Evolutionary conservation across 192 early-diverging fungal species (phyloP).

Genomic region (Backusella circina): DNA sequence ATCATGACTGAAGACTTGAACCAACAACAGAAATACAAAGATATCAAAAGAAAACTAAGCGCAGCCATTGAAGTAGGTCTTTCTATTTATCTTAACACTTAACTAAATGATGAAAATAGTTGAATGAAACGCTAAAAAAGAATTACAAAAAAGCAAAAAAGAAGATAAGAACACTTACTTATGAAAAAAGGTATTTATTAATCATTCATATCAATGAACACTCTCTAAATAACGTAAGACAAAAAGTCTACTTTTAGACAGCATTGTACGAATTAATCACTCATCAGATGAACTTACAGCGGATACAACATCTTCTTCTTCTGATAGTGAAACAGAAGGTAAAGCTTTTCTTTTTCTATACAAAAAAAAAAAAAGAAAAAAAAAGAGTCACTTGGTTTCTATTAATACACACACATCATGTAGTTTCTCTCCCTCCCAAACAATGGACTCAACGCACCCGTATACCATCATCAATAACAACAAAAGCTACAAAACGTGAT

Average conservation of each 20-base stretch:
- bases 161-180: slow-evolving; percentile 12
- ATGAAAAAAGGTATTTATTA: slow-evolving; percentile 19
- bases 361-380: not conserved
- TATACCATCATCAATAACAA: not conserved
- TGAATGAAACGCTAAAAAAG: slow-evolving; percentile 9
- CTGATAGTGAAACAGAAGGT: slow-evolving; percentile 8
- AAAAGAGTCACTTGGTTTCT: not conserved
- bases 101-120: not conserved
- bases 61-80: slow-evolving; percentile 32
- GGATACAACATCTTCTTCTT: not conserved
- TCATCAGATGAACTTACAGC: slow-evolving; percentile 6
- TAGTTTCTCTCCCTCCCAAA: not conserved
- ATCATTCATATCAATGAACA: not conserved
- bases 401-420: not conserved
- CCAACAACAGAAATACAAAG: slow-evolving; percentile 35
- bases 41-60: slow-evolving; percentile 37
- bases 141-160: slow-evolving; percentile 8
- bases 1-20: not conserved
- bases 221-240: not conserved
- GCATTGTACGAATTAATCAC: slow-evolving; percentile 15
- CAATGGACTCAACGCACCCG: not conserved
- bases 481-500: not conserved
- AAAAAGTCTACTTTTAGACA: slow-evolving; percentile 12
- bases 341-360: too few species aligned
- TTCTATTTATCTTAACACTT: too few species aligned